Conservation (phyloP, 192 early-diverging fungal genomes). For the Oehlia diaphana region DNA sequence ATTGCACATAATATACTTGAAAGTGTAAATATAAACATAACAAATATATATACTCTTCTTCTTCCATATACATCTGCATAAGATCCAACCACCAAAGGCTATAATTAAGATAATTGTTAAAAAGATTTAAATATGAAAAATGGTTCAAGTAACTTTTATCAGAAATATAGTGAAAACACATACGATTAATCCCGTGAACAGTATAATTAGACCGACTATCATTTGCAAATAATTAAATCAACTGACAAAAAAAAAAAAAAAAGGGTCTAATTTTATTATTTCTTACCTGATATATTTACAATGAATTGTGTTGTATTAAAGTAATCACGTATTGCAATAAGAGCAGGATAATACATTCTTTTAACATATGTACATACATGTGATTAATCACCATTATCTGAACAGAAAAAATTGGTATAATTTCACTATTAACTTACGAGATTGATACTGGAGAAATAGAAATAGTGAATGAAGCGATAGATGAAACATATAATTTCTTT, state of each 20-base stretch:
- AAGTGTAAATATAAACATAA: constrained; percentile 40
- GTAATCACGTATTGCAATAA: neutral
- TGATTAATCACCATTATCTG: neutral
- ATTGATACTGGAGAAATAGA: neutral
- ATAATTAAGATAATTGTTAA: constrained; percentile 18
- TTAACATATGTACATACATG: neutral
- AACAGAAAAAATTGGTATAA: no score
- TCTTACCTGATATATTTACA: neutral
- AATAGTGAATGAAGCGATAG: neutral
- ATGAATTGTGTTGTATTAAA: neutral
- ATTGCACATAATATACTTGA: constrained; percentile 36
- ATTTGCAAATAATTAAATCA: neutral
- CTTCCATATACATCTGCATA: constrained; percentile 41
- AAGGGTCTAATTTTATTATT: neutral
- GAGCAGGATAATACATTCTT: neutral
- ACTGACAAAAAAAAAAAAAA: neutral
- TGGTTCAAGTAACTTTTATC: neutral
- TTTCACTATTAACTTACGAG: neutral
- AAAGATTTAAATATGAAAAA: neutral
- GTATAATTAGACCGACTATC: neutral
- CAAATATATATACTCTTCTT: constrained; percentile 37
- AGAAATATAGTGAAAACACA: neutral
- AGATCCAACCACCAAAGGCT: constrained; percentile 41
- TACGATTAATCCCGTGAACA: neutral
- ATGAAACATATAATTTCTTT: neutral